Conservation (phyloP, 192 early-diverging fungal genomes). For the Coemansia sp. region DNA sequence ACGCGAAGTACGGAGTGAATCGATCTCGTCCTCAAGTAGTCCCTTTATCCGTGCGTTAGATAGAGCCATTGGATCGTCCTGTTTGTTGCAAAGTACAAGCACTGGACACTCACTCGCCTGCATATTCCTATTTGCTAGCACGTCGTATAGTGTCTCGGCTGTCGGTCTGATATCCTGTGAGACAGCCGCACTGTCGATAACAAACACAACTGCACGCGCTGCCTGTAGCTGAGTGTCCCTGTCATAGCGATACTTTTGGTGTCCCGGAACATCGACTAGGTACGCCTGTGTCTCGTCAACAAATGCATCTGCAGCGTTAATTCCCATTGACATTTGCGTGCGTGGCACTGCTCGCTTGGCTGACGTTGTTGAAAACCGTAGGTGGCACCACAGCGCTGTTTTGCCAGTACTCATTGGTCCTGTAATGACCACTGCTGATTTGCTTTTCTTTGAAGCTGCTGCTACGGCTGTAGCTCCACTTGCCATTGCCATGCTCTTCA, state of each 20-base stretch:
- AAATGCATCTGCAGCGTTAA: constrained; percentile 27
- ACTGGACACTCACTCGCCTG: constrained; percentile 61
- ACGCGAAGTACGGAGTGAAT: constrained; percentile 27
- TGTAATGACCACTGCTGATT: constrained; percentile 28
- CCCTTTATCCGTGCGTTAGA: constrained; percentile 64
- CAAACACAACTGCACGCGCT: constrained; percentile 71
- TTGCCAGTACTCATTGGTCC: constrained; percentile 41
- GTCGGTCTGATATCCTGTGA: constrained; percentile 56
- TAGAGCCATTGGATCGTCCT: constrained; percentile 70
- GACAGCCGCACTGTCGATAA: constrained; percentile 72
- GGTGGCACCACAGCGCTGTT: constrained; percentile 41
- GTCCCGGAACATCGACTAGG: constrained; percentile 86
- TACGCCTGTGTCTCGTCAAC: constrained; percentile 26
- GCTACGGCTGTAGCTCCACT: constrained; percentile 15
- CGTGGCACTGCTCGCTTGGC: constrained; percentile 13
- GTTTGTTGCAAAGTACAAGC: constrained; percentile 82
- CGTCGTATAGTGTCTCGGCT: constrained; percentile 81
- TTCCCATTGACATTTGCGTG: constrained; percentile 44
- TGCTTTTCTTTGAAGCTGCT: constrained; percentile 11
- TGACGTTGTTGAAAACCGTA: constrained; percentile 25
- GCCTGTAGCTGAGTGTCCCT: constrained; percentile 68
- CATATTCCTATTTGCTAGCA: constrained; percentile 66
- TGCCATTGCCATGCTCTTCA: constrained; percentile 27
- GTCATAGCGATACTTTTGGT: constrained; percentile 75
- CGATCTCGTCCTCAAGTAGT: constrained; percentile 77